Percentiles rank a stretch among this genome's conserved stretches.
Conservation (phyloP, 768 basidiomycete species). For the Kwoniella heveanensis region DNA sequence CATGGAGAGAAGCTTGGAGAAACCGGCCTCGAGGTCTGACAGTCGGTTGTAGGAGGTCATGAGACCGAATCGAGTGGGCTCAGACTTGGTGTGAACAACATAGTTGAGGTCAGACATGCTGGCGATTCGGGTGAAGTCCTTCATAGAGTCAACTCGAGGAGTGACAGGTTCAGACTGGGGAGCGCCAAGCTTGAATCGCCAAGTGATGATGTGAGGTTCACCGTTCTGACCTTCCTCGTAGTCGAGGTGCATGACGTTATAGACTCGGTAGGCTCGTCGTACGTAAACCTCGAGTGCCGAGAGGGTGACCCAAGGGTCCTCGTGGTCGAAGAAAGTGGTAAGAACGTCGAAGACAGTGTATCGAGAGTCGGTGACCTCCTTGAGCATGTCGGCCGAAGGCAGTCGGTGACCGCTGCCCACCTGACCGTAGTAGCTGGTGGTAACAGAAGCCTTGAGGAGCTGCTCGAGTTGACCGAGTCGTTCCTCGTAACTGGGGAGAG, state of each 20-base stretch:
- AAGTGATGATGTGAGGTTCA: slow-evolving; percentile 77
- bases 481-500: slow-evolving; percentile 97
- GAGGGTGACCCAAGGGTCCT: slow-evolving; percentile 78
- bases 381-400: slow-evolving; percentile 81
- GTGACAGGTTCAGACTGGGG: slow-evolving; percentile 60
- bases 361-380: slow-evolving; percentile 91
- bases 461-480: slow-evolving; percentile 90
- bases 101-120: slow-evolving; percentile 96
- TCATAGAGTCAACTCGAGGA: slow-evolving; percentile 55
- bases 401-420: slow-evolving; percentile 68
- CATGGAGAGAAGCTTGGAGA: slow-evolving; percentile 69
- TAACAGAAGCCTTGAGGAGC: slow-evolving; percentile 84
- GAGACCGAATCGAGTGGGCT: slow-evolving; percentile 86
- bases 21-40: slow-evolving; percentile 68
- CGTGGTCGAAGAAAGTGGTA: slow-evolving; percentile 88
- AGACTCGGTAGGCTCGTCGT: slow-evolving; percentile 92
- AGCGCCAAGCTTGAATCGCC: slow-evolving; percentile 90
- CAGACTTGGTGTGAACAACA: slow-evolving; percentile 76
- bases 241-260: slow-evolving; percentile 85
- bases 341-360: slow-evolving; percentile 98
- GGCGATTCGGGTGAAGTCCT: slow-evolving; percentile 72
- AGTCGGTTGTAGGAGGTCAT: slow-evolving; percentile 87
- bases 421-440: slow-evolving; percentile 87
- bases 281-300: slow-evolving; percentile 96
- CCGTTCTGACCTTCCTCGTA: slow-evolving; percentile 91